phyloP scores from a whole-genome alignment of 2,329 filamentous ascomycete genomes.

The Ceratocystis huliohia region DNA sequence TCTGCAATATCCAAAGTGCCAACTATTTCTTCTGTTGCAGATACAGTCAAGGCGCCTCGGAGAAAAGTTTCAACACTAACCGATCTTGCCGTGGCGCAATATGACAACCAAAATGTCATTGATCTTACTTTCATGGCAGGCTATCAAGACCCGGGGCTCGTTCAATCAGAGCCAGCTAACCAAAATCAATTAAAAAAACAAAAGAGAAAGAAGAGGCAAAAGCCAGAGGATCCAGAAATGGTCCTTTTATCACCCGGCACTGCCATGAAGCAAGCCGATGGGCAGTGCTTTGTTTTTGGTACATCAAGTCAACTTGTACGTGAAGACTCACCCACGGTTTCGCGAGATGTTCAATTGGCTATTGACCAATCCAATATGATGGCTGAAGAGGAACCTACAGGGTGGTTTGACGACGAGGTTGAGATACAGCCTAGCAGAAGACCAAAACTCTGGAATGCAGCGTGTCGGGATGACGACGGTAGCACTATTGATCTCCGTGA shows the following conservation, averaged over 20 bases:
- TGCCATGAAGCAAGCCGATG: constrained; percentile 50
- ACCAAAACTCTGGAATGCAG: constrained; percentile 54
- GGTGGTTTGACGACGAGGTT: constrained; percentile 6
- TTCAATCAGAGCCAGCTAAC: constrained; percentile 1
- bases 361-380: constrained; percentile 44
- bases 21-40: not conserved
- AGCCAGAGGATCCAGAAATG: constrained; percentile 23
- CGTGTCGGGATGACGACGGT: constrained; percentile 53
- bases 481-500: constrained; percentile 36
- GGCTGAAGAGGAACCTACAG: constrained; percentile 9
- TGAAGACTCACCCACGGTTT: constrained; percentile 55
- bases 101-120: constrained; percentile 15
- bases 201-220: constrained; percentile 29
- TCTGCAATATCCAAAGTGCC: not conserved
- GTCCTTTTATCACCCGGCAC: constrained; percentile 55
- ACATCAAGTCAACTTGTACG: constrained; percentile 70
- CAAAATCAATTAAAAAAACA: constrained; percentile 24
- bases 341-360: constrained; percentile 50
- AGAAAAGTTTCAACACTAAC: constrained; percentile 19
- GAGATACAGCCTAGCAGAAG: constrained; percentile 19
- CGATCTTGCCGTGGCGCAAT: constrained; percentile 19
- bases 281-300: constrained; percentile 71
- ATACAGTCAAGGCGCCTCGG: constrained; percentile 16
- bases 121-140: constrained; percentile 18
- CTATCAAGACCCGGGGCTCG: constrained; percentile 18